These are phyloP conservation scores for Capsicum rhomboideum DNA, from an alignment of 257 asterid genomes.

Conservation along the genomic window DNA sequence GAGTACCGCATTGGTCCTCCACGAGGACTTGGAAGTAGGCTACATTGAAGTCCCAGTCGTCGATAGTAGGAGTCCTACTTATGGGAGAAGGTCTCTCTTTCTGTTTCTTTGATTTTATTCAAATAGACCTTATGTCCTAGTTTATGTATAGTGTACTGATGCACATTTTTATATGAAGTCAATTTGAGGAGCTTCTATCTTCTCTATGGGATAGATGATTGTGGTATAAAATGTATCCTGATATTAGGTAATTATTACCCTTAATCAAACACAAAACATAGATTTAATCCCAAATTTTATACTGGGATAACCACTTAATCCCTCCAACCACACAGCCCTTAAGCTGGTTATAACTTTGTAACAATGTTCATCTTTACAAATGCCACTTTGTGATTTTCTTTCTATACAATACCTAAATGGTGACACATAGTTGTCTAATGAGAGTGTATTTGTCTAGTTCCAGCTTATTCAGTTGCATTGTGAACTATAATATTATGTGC, in stretches of 20 bases:
- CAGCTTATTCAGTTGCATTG: not conserved
- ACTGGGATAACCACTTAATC: not conserved
- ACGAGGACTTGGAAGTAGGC: constrained; percentile 35
- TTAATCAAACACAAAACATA: too few relatives aligned
- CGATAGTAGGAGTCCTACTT: constrained; percentile 51
- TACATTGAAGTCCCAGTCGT: constrained; percentile 34
- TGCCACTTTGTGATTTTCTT: not conserved
- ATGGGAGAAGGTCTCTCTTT: constrained; percentile 36
- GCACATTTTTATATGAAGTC: not conserved
- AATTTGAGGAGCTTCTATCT: not conserved
- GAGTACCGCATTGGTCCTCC: constrained; percentile 42
- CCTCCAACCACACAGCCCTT: not conserved
- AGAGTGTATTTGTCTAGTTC: not conserved
- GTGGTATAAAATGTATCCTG: not conserved
- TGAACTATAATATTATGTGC: not conserved
- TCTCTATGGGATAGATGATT: too few relatives aligned
- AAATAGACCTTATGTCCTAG: not conserved
- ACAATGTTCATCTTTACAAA: not conserved
- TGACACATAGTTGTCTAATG: not conserved
- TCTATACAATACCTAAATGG: not conserved
- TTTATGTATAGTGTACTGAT: not conserved
- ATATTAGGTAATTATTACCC: too few relatives aligned
- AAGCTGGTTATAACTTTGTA: not conserved
- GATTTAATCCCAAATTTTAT: not conserved
- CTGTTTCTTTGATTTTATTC: not conserved